Evolutionary conservation across 768 basidiomycete species (phyloP), one percentile per base, ranked within the genome.

Genomic region (Chlorophyllum brunneum): DNA sequence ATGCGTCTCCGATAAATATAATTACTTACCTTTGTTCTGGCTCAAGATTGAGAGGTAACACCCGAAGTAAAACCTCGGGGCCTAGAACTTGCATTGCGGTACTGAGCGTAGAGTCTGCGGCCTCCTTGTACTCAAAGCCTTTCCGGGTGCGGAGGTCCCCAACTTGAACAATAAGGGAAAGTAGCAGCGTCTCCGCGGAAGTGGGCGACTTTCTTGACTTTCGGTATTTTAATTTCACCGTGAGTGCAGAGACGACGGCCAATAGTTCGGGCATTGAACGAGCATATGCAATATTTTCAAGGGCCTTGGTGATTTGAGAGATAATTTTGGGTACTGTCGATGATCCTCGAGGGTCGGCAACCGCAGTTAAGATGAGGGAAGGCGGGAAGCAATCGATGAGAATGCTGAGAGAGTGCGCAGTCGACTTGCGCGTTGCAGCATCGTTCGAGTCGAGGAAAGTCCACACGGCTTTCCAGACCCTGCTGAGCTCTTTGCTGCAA

Each of bases 41-140:
- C 56, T 94, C 87, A 31, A 99, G 73, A 59, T 95, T 95, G 44
- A 98, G 71, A 8, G 97, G 97, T 36, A 98, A 72, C 18, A 75
- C 71, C 18, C 73, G 68, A 29, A 99, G 72, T 3, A 98, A 63
- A 1, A 83, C 83, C 54, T 87, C 82, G 5, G 95, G 94, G 3
- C 97, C 97, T 40, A 97, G 70, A 3, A 91, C 77, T 54, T 83
- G 81, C 80, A 97, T 88, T 0, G 93, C 91, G 22, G 81, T 79
- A 1, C 86, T 82, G 30, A 98, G 70, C 0, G 86, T 83, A 8
- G 70, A 71, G 63, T 99, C 95, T 11, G 85, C 92, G 16, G 80
- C 82, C 63, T 95, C 94, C 65, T 92, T 94, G 68, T 88, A 80
- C 66, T 97, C 93, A 61, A 98, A 99, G 1, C 77, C 82, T 67